phyloP scores from a whole-genome alignment of 768 basidiomycete species.

The Phlebiopsis flavidoalba region DNA sequence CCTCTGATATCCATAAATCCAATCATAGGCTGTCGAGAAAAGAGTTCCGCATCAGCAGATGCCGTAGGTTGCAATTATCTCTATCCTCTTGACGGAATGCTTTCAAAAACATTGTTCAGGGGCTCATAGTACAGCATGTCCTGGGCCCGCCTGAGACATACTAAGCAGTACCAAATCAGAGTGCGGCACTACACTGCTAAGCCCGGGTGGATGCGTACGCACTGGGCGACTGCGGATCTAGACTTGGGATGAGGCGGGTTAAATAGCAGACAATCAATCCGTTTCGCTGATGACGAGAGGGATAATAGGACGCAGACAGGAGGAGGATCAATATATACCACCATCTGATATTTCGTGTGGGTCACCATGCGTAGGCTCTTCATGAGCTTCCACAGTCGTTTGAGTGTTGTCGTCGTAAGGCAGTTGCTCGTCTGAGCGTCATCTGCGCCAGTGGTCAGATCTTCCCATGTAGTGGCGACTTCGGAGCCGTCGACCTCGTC shows the following conservation, averaged over 20 bases:
- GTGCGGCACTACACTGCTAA: slow-evolving; percentile 3
- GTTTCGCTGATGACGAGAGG: slow-evolving; percentile 33
- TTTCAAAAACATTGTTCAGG: slow-evolving; percentile 61
- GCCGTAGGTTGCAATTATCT: slow-evolving; percentile 40
- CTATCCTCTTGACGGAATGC: slow-evolving; percentile 66
- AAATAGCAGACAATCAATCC: slow-evolving; percentile 46
- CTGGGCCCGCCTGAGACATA: slow-evolving; percentile 57
- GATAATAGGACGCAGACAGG: slow-evolving; percentile 61
- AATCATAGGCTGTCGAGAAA: slow-evolving; percentile 72
- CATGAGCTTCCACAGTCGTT: background rate
- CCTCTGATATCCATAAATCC: slow-evolving; percentile 62
- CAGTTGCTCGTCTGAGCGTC: too few relatives aligned
- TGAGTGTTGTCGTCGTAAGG: too few relatives aligned
- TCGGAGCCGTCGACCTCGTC: too few relatives aligned
- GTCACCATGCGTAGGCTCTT: background rate
- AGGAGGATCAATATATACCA: slow-evolving; percentile 31
- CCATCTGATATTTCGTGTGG: slow-evolving; percentile 17
- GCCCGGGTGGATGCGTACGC: slow-evolving; percentile 9
- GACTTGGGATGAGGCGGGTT: slow-evolving; percentile 37
- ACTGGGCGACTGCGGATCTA: slow-evolving; percentile 12
- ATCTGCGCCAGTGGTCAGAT: too few relatives aligned
- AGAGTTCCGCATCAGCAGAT: slow-evolving; percentile 56
- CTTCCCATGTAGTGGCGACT: too few relatives aligned
- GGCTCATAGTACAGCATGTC: slow-evolving; percentile 80
- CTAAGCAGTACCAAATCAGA: slow-evolving; percentile 34